phyloP scores from a whole-genome alignment of 1,139 yeast genomes.

The Keqinozyma sinolaborantium region DNA sequence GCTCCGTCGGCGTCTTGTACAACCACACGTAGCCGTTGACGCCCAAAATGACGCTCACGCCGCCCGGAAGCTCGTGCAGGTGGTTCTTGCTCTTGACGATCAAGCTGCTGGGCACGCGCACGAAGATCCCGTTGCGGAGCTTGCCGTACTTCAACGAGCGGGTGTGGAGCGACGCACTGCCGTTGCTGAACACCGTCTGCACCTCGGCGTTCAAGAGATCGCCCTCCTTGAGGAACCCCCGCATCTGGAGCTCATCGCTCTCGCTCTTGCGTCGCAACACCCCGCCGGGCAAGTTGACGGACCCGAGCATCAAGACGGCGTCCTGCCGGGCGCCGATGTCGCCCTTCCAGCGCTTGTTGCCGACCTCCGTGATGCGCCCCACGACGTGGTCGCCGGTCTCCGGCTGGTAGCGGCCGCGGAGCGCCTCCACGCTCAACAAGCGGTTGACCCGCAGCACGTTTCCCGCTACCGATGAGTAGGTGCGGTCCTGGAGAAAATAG shows the following conservation, averaged over 20 bases:
- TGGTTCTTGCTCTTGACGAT: slow-evolving; percentile 85
- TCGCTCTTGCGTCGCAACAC: slow-evolving; percentile 90
- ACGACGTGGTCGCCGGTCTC: slow-evolving; percentile 96
- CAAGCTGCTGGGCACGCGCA: slow-evolving; percentile 77
- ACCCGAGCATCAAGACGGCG: slow-evolving; percentile 89
- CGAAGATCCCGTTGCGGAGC: slow-evolving; percentile 82
- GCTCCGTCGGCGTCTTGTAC: slow-evolving; percentile 54
- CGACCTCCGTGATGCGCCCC: slow-evolving; percentile 93
- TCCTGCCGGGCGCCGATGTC: slow-evolving; percentile 93
- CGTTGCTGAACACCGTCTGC: slow-evolving; percentile 84
- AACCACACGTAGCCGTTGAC: slow-evolving; percentile 96
- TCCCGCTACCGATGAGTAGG: slow-evolving; percentile 93
- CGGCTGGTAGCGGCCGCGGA: slow-evolving; percentile 83
- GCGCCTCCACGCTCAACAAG: slow-evolving; percentile 78
- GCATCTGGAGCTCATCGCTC: slow-evolving; percentile 94
- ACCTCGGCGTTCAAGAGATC: slow-evolving; percentile 95
- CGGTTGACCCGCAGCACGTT: slow-evolving; percentile 82
- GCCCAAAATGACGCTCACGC: slow-evolving; percentile 84
- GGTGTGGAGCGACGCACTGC: slow-evolving; percentile 91
- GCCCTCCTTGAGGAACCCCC: slow-evolving; percentile 93
- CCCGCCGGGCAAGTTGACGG: slow-evolving; percentile 97
- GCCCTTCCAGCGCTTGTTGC: slow-evolving; percentile 92
- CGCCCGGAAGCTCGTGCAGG: slow-evolving; percentile 83
- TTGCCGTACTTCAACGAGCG: slow-evolving; percentile 94
- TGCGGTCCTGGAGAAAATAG: slow-evolving; percentile 64